These are phyloP conservation scores for Lipomyces starkeyi DNA, from an alignment of 805 yeast genomes.

Conservation along the genomic window DNA sequence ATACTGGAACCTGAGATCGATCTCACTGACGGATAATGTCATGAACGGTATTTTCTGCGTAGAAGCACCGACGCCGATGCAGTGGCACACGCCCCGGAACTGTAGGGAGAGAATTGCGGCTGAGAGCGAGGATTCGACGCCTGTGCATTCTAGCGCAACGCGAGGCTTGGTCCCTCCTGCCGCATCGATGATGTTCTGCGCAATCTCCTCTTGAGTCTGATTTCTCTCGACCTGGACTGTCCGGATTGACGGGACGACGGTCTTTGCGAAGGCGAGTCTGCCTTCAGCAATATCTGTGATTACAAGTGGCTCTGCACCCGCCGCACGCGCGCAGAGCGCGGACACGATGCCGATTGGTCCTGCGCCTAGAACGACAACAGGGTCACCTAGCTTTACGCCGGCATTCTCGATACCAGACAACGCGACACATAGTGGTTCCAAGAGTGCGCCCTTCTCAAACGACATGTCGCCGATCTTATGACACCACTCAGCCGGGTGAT, in stretches of 20 bases:
- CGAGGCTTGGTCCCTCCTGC: constrained; percentile 55
- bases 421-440: constrained; percentile 62
- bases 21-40: constrained; percentile 60
- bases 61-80: constrained; percentile 60
- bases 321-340: constrained; percentile 56
- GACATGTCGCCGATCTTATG: constrained; percentile 51
- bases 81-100: constrained; percentile 55
- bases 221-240: constrained; percentile 54
- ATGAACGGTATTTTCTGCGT: constrained; percentile 59
- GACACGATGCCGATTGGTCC: constrained; percentile 65
- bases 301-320: constrained; percentile 60
- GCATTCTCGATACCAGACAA: constrained; percentile 59
- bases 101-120: constrained; percentile 55
- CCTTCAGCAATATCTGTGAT: constrained; percentile 56
- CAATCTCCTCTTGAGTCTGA: constrained; percentile 49
- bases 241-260: constrained; percentile 54
- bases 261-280: constrained; percentile 56
- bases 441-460: constrained; percentile 60
- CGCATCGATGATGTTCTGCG: constrained; percentile 42
- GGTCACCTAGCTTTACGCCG: constrained; percentile 56
- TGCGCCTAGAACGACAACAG: constrained; percentile 58
- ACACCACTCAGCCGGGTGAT: constrained; percentile 49
- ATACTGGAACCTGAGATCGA: constrained; percentile 58
- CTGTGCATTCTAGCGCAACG: constrained; percentile 60
- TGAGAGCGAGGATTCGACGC: constrained; percentile 56